phyloP scores from a whole-genome alignment of 192 early-diverging fungal genomes.

The Coemansia sp. region DNA sequence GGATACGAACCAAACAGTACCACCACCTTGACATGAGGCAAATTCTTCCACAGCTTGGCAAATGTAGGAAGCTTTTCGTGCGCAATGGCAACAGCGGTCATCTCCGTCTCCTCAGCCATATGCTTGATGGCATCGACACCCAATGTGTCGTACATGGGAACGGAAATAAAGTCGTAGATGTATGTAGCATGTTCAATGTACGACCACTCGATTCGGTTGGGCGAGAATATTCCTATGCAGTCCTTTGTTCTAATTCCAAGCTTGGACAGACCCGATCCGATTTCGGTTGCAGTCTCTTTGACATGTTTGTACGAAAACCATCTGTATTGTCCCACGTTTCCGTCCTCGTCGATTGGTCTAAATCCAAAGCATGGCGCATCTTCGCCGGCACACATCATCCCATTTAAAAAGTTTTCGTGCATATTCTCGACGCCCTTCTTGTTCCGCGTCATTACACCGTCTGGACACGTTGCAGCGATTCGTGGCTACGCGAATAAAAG shows the following conservation, averaged over 20 bases:
- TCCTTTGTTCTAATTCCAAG: conserved; percentile 67
- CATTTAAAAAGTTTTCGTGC: conserved; percentile 52
- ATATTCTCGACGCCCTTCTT: conserved; percentile 48
- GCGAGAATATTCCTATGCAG: conserved; percentile 68
- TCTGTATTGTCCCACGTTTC: conserved; percentile 70
- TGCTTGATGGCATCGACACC: conserved; percentile 81
- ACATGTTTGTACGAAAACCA: conserved; percentile 81
- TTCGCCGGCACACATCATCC: conserved; percentile 40
- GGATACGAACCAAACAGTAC: no score
- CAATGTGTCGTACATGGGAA: conserved; percentile 85
- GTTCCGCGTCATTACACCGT: conserved; percentile 32
- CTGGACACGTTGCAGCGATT: conserved; percentile 27
- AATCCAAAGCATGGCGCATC: conserved; percentile 40
- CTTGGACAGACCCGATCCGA: conserved; percentile 76
- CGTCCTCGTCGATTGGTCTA: conserved; percentile 29
- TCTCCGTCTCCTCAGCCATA: conserved; percentile 87
- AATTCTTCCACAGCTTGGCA: conserved; percentile 49
- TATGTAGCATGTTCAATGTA: conserved; percentile 56
- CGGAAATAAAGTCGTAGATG: conserved; percentile 71
- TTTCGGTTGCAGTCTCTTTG: conserved; percentile 58
- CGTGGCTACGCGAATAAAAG: conserved; percentile 26
- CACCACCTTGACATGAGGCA: conserved; percentile 58
- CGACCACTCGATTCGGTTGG: conserved; percentile 61
- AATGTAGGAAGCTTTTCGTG: conserved; percentile 60
- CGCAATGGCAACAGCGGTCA: conserved; percentile 67